A percentile compares a stretch with the other conserved stretches of the same genome.
Evolutionary conservation across 768 basidiomycete species (phyloP).

Genomic region (Suillus spraguei): DNA sequence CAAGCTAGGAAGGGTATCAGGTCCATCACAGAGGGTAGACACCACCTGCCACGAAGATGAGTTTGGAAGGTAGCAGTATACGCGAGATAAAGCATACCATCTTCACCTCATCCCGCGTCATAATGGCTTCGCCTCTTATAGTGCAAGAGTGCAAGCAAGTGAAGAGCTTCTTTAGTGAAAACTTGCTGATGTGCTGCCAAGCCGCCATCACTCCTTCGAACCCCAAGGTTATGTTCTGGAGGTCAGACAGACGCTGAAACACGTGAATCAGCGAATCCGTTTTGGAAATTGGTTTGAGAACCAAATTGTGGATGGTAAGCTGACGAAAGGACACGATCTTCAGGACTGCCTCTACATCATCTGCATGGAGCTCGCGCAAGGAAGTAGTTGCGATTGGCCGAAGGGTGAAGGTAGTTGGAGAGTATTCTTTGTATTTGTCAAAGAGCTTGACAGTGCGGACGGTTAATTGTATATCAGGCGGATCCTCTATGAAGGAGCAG

Average conservation of each 20-base stretch:
- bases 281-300: not conserved
- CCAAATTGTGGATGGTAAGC: not conserved
- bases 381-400: not conserved
- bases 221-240: not conserved
- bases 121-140: not conserved
- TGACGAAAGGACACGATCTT: not conserved
- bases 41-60: not conserved
- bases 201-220: rapidly evolving
- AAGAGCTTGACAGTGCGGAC: not conserved
- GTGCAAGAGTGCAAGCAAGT: not conserved
- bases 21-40: conserved; percentile 1
- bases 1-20: conserved; percentile 8
- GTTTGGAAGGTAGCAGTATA: not conserved
- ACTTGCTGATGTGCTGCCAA: not conserved
- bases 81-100: not conserved
- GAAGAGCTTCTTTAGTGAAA: conserved; percentile 1
- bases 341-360: not conserved
- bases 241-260: not conserved
- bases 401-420: not conserved
- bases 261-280: not conserved
- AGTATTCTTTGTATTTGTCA: not conserved
- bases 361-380: not conserved
- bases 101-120: not conserved
- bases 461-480: not conserved
- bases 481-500: conserved; percentile 9